These are phyloP conservation scores for Trametes cubensis DNA, from an alignment of 768 basidiomycete species.

Conservation along the genomic window DNA sequence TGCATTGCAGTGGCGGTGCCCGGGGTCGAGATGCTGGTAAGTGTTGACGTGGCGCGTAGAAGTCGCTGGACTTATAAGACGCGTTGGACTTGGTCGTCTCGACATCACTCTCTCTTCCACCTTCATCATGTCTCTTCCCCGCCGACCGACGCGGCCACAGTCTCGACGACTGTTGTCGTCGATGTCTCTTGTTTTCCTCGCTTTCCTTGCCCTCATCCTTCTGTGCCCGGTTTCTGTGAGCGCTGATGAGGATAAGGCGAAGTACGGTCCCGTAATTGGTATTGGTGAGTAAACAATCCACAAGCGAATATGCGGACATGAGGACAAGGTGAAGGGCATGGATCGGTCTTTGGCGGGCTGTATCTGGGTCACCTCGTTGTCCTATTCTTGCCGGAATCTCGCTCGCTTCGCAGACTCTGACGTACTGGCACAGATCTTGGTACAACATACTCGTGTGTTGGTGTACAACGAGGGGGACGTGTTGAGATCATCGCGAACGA, in stretches of 20 bases:
- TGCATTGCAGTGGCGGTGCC: constrained; percentile 3
- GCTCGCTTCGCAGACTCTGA: constrained; percentile 16
- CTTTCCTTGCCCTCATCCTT: constrained; percentile 69
- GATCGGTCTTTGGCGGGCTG: not conserved
- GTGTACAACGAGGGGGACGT: constrained; percentile 47
- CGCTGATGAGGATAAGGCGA: constrained; percentile 65
- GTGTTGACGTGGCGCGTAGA: constrained; percentile 31
- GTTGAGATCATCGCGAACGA: constrained; percentile 52
- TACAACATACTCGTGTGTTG: constrained; percentile 94
- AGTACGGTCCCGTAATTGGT: constrained; percentile 93
- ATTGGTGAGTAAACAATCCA: constrained; percentile 58
- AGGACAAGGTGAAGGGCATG: not conserved
- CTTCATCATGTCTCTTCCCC: constrained; percentile 32
- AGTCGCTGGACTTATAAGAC: constrained; percentile 18
- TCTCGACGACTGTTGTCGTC: constrained; percentile 58
- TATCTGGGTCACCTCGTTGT: not conserved
- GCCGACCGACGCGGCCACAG: constrained; percentile 58
- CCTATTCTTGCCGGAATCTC: not conserved
- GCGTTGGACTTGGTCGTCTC: constrained; percentile 10
- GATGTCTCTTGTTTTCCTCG: constrained; percentile 51
- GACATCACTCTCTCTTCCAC: constrained; percentile 17
- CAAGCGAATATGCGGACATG: too few relatives aligned
- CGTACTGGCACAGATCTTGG: constrained; percentile 67
- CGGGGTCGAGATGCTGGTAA: constrained; percentile 20
- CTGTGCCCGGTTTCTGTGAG: constrained; percentile 63